A percentile compares a stretch with the other conserved stretches of the same genome.
Evolutionary conservation across 139 green algal species (phyloP).

Genomic region (Dunaliella primolecta): DNA sequence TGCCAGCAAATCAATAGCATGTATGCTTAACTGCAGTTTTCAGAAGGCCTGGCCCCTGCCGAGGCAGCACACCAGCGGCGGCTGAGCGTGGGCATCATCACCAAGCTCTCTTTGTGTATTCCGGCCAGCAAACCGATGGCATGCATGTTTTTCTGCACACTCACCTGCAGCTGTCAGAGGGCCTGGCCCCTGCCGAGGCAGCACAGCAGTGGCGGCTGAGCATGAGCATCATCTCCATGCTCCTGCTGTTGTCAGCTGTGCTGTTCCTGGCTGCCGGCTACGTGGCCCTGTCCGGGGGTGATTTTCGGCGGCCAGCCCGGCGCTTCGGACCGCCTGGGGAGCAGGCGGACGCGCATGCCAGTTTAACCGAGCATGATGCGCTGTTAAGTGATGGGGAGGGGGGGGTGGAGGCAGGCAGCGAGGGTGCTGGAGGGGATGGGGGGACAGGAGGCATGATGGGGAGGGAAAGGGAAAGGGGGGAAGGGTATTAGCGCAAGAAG

Average conservation of each 20-base stretch:
- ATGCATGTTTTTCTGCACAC: no score
- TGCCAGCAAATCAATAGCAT: no score
- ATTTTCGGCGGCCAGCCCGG: neutral
- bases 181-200: constrained; percentile 20
- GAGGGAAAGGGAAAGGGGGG: neutral
- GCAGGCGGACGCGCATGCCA: neutral
- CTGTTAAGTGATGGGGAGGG: neutral
- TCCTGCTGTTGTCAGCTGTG: constrained; percentile 39
- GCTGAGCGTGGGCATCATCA: no score
- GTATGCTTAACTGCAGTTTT: constrained; percentile 6
- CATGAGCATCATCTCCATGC: constrained; percentile 42
- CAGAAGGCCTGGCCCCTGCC: constrained; percentile 22
- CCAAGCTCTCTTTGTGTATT: no score
- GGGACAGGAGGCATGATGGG: no score
- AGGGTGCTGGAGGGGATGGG: neutral
- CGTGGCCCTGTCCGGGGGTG: neutral
- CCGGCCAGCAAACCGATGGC: no score
- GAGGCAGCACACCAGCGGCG: no score
- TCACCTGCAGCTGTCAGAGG: neutral
- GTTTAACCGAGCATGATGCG: neutral
- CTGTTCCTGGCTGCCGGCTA: constrained; percentile 34
- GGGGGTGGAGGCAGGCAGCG: neutral
- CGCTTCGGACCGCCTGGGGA: neutral
- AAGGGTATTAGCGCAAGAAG: neutral
- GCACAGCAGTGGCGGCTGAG: constrained; percentile 50